Base-by-base conservation (phyloP, 805 yeast genomes). In the Saturnispora zaruensis region DNA sequence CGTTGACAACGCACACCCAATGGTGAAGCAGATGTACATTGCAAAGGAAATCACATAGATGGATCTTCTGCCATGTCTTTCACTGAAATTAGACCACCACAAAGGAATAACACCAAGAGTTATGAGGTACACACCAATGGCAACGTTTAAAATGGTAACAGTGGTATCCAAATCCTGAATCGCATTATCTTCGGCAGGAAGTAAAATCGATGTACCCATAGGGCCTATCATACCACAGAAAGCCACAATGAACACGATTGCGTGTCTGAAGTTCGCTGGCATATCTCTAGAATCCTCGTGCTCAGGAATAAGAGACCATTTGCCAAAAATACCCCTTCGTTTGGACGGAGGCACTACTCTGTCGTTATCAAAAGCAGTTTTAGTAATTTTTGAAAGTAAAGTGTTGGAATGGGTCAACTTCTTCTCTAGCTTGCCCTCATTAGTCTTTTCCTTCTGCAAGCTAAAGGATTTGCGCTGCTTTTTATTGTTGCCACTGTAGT, bases 71-170 rank as follows among this genome's bases (percentile, higher is more conserved):
- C 96, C 96, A 54, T 77, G 75, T 47, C 73, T 66, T 61, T 88
- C 96, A 38, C 89, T 80, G 51, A 85, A 75, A 8, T 83, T 78
- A 6, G 91, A 82, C 95, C 96, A 88, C 93, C 95, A 87, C 42
- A 88, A 61, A 2, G 96, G 96, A 58, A 86, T 80, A 1, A 88
- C 70, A 14, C 96, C 96, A 33, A 88, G 60, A 1, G 89, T 72
- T 13, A 87, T 60, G 25, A 87, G 66, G 61, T 87, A 88, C 11
- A 87, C 74, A 56, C 96, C 96, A 46, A 87, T 87, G 2, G 91
- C 79, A 16, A 87, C 73, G 59, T 87, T 87, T 24, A 87, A 87
- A 58, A 77, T 71, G 26, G 80, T 68, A 1, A 74, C 75, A 4
- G 77, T 59, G 0, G 95, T 82, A 41, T 81, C 42, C 16, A 85